These are phyloP conservation scores for Mycosphaerella arachidis DNA, from an alignment of 2,329 filamentous ascomycete species.

Conservation along the genomic window DNA sequence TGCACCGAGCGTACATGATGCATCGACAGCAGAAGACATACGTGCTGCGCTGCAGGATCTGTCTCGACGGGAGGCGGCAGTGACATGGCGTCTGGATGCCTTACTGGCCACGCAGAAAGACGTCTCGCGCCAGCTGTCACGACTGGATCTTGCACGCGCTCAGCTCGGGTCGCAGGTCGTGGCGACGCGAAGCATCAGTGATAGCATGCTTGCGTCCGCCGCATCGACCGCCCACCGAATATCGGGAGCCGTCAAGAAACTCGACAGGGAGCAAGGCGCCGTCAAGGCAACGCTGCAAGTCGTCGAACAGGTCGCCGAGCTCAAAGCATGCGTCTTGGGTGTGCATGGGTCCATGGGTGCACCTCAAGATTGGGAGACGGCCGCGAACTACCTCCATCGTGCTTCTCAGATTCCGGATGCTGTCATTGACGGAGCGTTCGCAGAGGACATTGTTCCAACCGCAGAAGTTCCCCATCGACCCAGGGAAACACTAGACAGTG, in stretches of 20 bases:
- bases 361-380: constrained; percentile 97
- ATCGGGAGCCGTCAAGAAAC: constrained; percentile 76
- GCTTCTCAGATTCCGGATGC: constrained; percentile 75
- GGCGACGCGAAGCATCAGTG: constrained; percentile 75
- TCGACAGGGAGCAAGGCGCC: constrained; percentile 86
- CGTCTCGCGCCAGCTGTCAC: constrained; percentile 77
- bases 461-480: constrained; percentile 93
- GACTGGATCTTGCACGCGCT: constrained; percentile 83
- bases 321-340: constrained; percentile 92
- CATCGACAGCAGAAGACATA: constrained; percentile 72
- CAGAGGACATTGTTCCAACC: constrained; percentile 86
- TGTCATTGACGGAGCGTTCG: constrained; percentile 80
- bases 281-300: constrained; percentile 87
- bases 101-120: constrained; percentile 80
- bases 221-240: constrained; percentile 81
- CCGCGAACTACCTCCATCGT: constrained; percentile 80
- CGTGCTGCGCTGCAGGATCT: constrained; percentile 70
- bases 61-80: constrained; percentile 67
- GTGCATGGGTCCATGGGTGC: constrained; percentile 96
- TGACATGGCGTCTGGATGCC: constrained; percentile 69
- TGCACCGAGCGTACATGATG: constrained; percentile 57
- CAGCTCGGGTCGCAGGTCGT: constrained; percentile 83
- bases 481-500: constrained; percentile 76
- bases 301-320: constrained; percentile 92
- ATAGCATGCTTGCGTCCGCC: constrained; percentile 83